Evolutionary conservation across 345 rosid species (phyloP), one percentile per base, ranked within the genome.

Genomic region (Eucalyptus guilfoylei): DNA sequence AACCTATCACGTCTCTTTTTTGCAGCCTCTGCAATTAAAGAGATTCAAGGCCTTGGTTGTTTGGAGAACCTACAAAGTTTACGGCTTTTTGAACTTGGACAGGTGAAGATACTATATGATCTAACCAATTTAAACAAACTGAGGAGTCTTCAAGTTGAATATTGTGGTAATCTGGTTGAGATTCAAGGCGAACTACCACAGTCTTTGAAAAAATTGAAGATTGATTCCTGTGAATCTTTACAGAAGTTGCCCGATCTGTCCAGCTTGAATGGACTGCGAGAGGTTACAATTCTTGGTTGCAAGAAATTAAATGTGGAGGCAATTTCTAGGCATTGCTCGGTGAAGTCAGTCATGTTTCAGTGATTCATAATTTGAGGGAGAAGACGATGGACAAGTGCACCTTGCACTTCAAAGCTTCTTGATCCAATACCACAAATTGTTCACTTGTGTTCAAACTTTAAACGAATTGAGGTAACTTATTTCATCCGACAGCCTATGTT

Each of bases 111-210:
- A 9, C 5, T 55, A 55, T 6, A 13, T 2, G 13, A 24, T 55
- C 30, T 55, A 55, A 24, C 6, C 0, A 54, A 55, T 24, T 1
- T 8, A 5, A 55, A 55, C 4, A 23, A 55, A 23, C 30, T 55
- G 10, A 2, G 6, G 5, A 0, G 0, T 28, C 32, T 60, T 60
- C 0, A 0, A 2, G 26, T 11, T 3, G 0, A 9, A 9, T 4
- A 2, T 9, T 58, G 67, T 60, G 15, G 2, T 12, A 28, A 28
- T 60, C 17, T 14, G 50, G 50, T 49, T 5, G 50, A 49, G 50
- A 49, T 49, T 49, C 50, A 49, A 49, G 50, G 50, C 3, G 17
- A 14, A 49, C 17, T 49, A 6, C 50, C 50, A 15, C 0, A 11
- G 11, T 58, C 30, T 4, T 58, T 58, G 64, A 14, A 58, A 58